These are phyloP conservation scores for Amanita exitialis DNA, from an alignment of 768 basidiomycete genomes.

Conservation along the genomic window DNA sequence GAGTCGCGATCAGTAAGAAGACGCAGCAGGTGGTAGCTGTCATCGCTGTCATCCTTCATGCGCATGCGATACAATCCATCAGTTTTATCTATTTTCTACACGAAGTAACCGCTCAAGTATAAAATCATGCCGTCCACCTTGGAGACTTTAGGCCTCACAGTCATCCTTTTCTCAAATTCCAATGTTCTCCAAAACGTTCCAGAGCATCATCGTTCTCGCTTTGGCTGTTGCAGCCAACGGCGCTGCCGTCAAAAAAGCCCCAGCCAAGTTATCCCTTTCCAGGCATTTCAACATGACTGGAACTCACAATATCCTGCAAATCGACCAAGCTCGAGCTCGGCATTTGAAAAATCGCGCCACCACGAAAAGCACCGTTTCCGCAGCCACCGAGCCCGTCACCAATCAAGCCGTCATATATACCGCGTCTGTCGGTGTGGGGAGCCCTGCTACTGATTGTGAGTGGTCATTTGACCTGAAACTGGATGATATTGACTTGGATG, in stretches of 20 bases:
- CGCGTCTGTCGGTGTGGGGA: conserved; percentile 42
- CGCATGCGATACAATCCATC: too few relatives aligned
- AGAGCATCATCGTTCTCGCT: conserved; percentile 38
- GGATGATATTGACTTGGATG: neutral
- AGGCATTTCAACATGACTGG: conserved; percentile 43
- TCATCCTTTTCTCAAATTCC: too few relatives aligned
- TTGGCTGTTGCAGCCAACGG: conserved; percentile 37
- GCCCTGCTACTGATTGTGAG: conserved; percentile 42
- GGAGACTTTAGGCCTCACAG: too few relatives aligned
- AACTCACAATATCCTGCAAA: conserved; percentile 34
- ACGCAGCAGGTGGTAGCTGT: too few relatives aligned
- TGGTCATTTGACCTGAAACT: neutral
- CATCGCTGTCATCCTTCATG: too few relatives aligned
- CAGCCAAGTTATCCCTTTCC: conserved; percentile 43
- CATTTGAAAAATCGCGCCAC: conserved; percentile 29
- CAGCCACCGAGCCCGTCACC: conserved; percentile 25
- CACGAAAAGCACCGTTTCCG: conserved; percentile 4
- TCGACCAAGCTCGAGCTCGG: conserved; percentile 40
- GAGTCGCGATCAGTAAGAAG: too few relatives aligned
- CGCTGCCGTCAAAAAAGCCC: conserved; percentile 25
- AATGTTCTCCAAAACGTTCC: conserved; percentile 29
- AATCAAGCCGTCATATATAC: conserved; percentile 33
- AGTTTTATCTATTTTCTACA: too few relatives aligned
- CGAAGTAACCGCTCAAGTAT: too few relatives aligned
- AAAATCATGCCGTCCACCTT: too few relatives aligned